Evolutionary conservation across 805 yeast species (phyloP).

Genomic region (Candida arabinofermentans): DNA sequence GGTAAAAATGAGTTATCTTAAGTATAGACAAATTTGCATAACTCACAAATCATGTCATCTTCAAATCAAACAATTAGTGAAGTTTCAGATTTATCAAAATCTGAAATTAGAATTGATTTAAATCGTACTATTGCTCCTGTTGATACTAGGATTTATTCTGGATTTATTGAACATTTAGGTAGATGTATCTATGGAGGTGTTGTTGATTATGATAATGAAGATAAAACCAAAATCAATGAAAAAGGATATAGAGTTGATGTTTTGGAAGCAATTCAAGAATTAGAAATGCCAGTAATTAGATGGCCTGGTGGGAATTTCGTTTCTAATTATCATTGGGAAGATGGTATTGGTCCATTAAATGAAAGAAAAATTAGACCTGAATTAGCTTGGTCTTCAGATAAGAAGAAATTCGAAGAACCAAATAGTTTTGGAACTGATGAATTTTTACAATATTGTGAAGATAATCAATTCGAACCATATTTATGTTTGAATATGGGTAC

Average conservation of each 20-base stretch:
- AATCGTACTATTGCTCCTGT: slow-evolving; percentile 23
- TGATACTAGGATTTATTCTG: slow-evolving; percentile 30
- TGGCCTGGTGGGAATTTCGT: slow-evolving; percentile 37
- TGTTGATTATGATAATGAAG: slow-evolving; percentile 24
- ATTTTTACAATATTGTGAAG: slow-evolving; percentile 32
- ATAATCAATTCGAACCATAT: slow-evolving; percentile 30
- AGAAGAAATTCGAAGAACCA: slow-evolving; percentile 22
- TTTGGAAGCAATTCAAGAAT: slow-evolving; percentile 27
- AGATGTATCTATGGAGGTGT: slow-evolving; percentile 35
- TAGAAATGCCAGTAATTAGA: slow-evolving; percentile 32
- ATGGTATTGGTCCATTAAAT: slow-evolving; percentile 32
- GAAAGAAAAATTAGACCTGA: slow-evolving; percentile 31
- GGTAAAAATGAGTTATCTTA: no score
- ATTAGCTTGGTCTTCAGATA: slow-evolving; percentile 29
- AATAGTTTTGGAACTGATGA: slow-evolving; percentile 34
- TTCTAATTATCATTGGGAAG: slow-evolving; percentile 33
- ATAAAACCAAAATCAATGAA: slow-evolving; percentile 15
- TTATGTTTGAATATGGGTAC: slow-evolving; percentile 35
- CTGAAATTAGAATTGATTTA: slow-evolving; percentile 29
- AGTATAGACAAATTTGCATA: not conserved
- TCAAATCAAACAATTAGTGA: slow-evolving; percentile 18
- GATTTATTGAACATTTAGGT: slow-evolving; percentile 35
- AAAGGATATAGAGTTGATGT: slow-evolving; percentile 31
- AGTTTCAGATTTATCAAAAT: slow-evolving; percentile 8
- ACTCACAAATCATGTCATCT: slow-evolving; percentile 12